A percentile compares a stretch with the other conserved stretches of the same genome.
Evolutionary conservation across 1,284 basidiomycete genomes (phyloP).

Genomic region (Fistulina hepatica): DNA sequence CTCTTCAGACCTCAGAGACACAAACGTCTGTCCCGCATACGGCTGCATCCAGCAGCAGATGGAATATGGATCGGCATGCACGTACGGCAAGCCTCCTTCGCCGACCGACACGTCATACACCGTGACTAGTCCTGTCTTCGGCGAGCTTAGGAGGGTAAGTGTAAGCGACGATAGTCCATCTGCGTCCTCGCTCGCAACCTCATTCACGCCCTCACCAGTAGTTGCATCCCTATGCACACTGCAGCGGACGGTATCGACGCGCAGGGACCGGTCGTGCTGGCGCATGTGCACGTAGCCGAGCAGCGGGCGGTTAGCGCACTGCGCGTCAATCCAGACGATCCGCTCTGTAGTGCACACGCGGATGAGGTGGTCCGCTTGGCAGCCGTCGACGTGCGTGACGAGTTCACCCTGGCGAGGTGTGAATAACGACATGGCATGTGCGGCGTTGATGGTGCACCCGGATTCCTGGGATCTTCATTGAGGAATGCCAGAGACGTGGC

Average conservation of each 20-base stretch:
- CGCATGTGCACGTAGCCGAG: constrained; percentile 51
- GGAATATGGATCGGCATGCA: constrained; percentile 35
- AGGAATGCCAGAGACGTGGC: constrained; percentile 6
- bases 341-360: constrained; percentile 48
- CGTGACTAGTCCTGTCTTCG: constrained; percentile 43
- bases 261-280: constrained; percentile 47
- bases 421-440: constrained; percentile 26
- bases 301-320: constrained; percentile 43
- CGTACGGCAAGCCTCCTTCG: constrained; percentile 30
- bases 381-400: constrained; percentile 42
- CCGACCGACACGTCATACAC: constrained; percentile 48
- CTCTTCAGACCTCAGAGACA: too few relatives aligned
- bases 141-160: constrained; percentile 46
- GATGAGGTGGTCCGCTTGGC: constrained; percentile 31
- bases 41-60: constrained; percentile 20
- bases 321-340: constrained; percentile 57
- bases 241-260: constrained; percentile 29
- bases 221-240: too few relatives aligned
- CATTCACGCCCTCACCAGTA: too few relatives aligned
- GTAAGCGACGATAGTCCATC: not conserved
- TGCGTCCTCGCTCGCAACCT: too few relatives aligned
- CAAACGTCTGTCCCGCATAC: constrained; percentile 35
- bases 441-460: constrained; percentile 10
- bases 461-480: constrained; percentile 16
- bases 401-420: constrained; percentile 24